Percentiles rank a stretch among this genome's conserved stretches.
Conservation (phyloP, 2,329 filamentous ascomycete species). For the Fusarium sp. region DNA sequence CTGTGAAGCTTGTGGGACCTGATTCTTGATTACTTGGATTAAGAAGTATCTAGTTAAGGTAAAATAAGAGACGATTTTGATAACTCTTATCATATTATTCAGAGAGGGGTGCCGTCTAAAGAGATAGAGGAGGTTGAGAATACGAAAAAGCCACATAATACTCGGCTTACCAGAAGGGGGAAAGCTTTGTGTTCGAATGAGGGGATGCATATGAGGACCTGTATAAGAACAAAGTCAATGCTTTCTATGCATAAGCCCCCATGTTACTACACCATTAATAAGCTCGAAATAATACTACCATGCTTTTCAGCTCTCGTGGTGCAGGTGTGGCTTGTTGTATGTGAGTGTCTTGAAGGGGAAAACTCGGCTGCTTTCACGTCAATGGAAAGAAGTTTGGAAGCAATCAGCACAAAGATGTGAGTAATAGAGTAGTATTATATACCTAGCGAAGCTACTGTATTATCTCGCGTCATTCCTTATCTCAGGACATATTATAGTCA, state of each 20-base stretch:
- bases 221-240: neutral
- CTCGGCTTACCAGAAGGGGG: neutral
- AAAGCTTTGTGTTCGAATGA: neutral
- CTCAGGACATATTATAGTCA: neutral
- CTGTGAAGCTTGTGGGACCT: no score
- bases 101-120: no score
- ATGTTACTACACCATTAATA: neutral
- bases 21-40: no score
- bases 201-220: neutral
- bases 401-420: neutral
- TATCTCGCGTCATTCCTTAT: neutral
- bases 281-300: neutral
- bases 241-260: neutral
- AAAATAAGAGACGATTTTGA: no score
- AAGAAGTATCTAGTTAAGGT: no score
- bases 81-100: no score
- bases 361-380: conserved; percentile 23
- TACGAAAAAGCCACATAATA: conserved; percentile 18
- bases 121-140: conserved; percentile 1
- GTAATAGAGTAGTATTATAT: neutral
- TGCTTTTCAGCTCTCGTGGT: conserved; percentile 9
- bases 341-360: conserved; percentile 22
- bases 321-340: conserved; percentile 32
- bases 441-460: neutral
- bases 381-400: neutral